A percentile compares a stretch with the other conserved stretches of the same genome.
These are phyloP conservation scores for Helotiales sp. DNA, from an alignment of 2,329 filamentous ascomycete genomes.

Conservation along the genomic window DNA sequence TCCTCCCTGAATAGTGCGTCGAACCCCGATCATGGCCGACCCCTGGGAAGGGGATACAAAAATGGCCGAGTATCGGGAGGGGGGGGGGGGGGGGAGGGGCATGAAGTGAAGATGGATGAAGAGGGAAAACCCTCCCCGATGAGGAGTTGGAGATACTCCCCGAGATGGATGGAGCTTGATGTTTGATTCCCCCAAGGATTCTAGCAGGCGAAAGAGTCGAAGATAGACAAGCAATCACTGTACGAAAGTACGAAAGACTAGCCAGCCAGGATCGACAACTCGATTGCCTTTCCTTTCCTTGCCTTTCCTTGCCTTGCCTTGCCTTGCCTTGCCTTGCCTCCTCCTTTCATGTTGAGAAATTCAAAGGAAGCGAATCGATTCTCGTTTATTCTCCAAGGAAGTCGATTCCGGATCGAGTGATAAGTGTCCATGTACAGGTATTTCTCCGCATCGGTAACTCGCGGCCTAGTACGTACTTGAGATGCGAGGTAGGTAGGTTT, in stretches of 20 bases:
- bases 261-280: too few species aligned
- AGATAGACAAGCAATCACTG: too few species aligned
- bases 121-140: neutral
- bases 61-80: neutral
- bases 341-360: too few species aligned
- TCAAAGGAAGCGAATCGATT: too few species aligned
- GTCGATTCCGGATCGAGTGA: too few species aligned
- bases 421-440: neutral
- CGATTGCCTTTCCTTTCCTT: too few species aligned
- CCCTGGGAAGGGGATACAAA: neutral
- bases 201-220: too few species aligned
- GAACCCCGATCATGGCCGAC: neutral
- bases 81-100: neutral
- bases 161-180: neutral
- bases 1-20: neutral
- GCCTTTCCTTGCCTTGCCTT: too few species aligned
- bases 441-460: constrained; percentile 10
- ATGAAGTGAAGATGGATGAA: neutral
- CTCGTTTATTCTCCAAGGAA: too few species aligned
- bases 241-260: too few species aligned
- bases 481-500: neutral
- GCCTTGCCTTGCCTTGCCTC: too few species aligned
- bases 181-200: neutral
- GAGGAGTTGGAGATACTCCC: neutral
- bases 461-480: neutral